phyloP scores from a whole-genome alignment of 257 asterid species.

The Solanum sitiens region DNA sequence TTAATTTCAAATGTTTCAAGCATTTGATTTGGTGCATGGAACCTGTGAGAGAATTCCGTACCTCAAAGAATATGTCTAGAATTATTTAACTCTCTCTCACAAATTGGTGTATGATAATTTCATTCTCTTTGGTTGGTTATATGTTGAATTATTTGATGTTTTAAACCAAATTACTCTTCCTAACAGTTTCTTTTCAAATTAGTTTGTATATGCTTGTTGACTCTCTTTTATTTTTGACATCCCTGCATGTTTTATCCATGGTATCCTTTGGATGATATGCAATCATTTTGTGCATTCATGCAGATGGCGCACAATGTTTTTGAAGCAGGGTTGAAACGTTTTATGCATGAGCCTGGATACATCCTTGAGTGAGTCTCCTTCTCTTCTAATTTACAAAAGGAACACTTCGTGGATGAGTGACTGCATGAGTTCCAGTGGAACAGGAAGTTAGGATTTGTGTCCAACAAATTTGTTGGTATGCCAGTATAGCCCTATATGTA shows the following conservation, averaged over 20 bases:
- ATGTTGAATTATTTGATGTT: background rate
- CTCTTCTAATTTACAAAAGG: background rate
- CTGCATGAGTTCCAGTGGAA: background rate
- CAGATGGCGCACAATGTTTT: conserved; percentile 90
- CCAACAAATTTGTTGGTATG: background rate
- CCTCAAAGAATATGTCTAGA: background rate
- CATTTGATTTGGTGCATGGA: background rate
- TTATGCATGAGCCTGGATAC: conserved; percentile 96
- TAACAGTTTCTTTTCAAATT: background rate
- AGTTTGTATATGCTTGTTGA: background rate
- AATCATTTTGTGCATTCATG: conserved; percentile 2
- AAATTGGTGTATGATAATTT: background rate
- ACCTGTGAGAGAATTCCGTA: background rate
- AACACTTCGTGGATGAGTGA: background rate
- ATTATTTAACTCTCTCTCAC: background rate
- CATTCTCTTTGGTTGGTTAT: background rate
- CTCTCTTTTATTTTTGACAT: background rate
- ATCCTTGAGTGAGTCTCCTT: conserved; percentile 80
- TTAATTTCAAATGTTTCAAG: background rate
- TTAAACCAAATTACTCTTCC: background rate
- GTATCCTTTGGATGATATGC: background rate
- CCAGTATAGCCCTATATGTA: background rate
- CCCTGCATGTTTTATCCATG: background rate
- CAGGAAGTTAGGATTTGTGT: background rate
- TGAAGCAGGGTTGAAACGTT: conserved; percentile 89